Evolutionary conservation across 257 asterid species (phyloP).

Genomic region (Primulina tabacum): DNA sequence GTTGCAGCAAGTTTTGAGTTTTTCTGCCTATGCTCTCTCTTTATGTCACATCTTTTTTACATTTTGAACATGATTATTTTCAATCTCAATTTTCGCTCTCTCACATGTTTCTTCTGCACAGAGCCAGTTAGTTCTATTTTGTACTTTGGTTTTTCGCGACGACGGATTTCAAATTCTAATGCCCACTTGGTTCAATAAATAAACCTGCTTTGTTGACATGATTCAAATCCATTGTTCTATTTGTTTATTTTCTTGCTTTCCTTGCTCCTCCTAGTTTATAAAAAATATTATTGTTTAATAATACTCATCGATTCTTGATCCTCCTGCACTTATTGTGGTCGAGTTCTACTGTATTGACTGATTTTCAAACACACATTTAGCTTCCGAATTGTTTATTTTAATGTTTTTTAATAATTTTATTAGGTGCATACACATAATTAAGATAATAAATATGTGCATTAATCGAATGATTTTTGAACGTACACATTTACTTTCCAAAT

Average conservation of each 20-base stretch:
- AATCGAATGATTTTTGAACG: too few species aligned
- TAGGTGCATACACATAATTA: too few species aligned
- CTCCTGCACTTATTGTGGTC: not conserved
- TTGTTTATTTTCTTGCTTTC: not conserved
- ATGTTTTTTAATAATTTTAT: too few species aligned
- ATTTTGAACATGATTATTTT: not conserved
- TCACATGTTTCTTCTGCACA: not conserved
- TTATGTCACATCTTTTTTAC: not conserved
- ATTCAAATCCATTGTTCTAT: not conserved
- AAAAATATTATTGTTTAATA: too few species aligned
- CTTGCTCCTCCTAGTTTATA: not conserved
- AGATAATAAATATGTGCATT: too few species aligned
- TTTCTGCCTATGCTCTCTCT: not conserved
- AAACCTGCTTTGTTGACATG: not conserved
- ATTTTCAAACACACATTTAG: too few species aligned
- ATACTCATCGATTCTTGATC: not conserved
- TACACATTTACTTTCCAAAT: too few species aligned
- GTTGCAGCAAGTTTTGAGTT: slow-evolving; percentile 16
- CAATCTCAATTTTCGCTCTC: not conserved
- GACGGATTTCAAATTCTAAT: not conserved
- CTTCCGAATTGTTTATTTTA: too few species aligned
- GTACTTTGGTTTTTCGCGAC: not conserved
- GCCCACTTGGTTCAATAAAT: not conserved
- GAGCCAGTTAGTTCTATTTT: not conserved
- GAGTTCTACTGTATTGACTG: too few species aligned